phyloP scores from a whole-genome alignment of 768 basidiomycete genomes.

The Boletus sp. region DNA sequence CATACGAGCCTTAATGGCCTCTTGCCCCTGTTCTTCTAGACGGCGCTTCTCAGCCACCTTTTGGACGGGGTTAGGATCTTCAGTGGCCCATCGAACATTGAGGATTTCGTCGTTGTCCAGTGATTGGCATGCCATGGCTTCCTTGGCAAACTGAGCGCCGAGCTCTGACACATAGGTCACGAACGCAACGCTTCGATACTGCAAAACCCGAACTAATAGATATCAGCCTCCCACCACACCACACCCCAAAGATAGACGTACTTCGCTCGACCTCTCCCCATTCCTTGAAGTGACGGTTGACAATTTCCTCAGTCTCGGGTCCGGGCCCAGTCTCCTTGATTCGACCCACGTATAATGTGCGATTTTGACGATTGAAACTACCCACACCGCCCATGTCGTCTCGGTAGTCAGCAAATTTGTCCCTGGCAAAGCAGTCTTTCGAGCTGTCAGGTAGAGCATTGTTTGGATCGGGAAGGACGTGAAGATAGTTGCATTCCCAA shows the following conservation, averaged over 20 bases:
- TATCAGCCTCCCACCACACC: slow-evolving; percentile 5
- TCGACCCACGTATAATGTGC: slow-evolving; percentile 91
- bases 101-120: slow-evolving; percentile 96
- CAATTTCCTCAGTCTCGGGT: slow-evolving; percentile 87
- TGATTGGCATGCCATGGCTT: slow-evolving; percentile 98
- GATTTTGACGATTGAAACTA: slow-evolving; percentile 89
- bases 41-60: slow-evolving; percentile 83
- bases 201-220: slow-evolving; percentile 74
- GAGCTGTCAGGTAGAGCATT: slow-evolving; percentile 81
- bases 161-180: slow-evolving; percentile 90
- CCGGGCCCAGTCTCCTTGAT: slow-evolving; percentile 91
- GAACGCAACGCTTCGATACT: slow-evolving; percentile 94
- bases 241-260: slow-evolving; percentile 38
- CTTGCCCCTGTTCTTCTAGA: slow-evolving; percentile 79
- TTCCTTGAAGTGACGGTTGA: slow-evolving; percentile 89
- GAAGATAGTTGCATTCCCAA: slow-evolving; percentile 96
- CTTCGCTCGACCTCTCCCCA: slow-evolving; percentile 93
- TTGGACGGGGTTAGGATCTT: slow-evolving; percentile 93
- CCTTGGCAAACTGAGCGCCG: slow-evolving; percentile 93
- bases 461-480: slow-evolving; percentile 73
- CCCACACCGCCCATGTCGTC: slow-evolving; percentile 99
- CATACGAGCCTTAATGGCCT: slow-evolving; percentile 80
- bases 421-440: slow-evolving; percentile 94
- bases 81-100: slow-evolving; percentile 98
- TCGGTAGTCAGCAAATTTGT: slow-evolving; percentile 95